Evolutionary conservation across 192 early-diverging fungal species (phyloP), one percentile per base, ranked within the genome.

Genomic region (Backusella parvicylindrica): DNA sequence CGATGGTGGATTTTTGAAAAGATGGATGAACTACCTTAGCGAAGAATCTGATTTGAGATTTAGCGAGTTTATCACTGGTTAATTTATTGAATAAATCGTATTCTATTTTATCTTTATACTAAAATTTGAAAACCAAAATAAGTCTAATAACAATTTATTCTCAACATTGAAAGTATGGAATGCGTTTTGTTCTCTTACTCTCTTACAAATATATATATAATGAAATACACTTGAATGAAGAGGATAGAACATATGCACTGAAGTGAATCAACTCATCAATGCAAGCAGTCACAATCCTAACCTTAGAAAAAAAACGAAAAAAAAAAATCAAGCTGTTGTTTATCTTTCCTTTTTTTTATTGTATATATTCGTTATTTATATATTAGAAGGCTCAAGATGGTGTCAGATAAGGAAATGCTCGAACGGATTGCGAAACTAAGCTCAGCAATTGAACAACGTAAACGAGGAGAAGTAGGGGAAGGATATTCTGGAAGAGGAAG

Each of bases 41-140:
- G 84, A 87, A 11, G 79, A 87, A 40, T 83, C 86, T 0, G 86
- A 87, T 47, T 74, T 87, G 21, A 47, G 86, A 36, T 87, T 85
- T 40, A 73, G 82, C 2, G 86, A 87, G 8, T 60, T 60, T 60
- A 60, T 60, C 53, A 60, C 53, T 60, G 53, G 53, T 60, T 60
- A 60, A 60, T 13, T 60, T 47, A 47, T 13, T 60, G 23, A 60
- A 60, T 26, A 3, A 11, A 38, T 38, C n/a, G n/a, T n/a, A n/a
- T n/a, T n/a, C n/a, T n/a, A n/a, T n/a, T n/a, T n/a, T n/a, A n/a
- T n/a, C n/a, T n/a, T n/a, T n/a, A n/a, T n/a, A n/a, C n/a, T n/a
- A n/a, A n/a, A n/a, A n/a, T n/a, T n/a, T n/a, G n/a, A n/a, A n/a
- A n/a, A n/a, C n/a, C n/a, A n/a, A n/a, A n/a, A n/a, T n/a, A n/a